phyloP scores from a whole-genome alignment of 371 early-diverging fungal genomes.

The Mortierella polycephala region DNA sequence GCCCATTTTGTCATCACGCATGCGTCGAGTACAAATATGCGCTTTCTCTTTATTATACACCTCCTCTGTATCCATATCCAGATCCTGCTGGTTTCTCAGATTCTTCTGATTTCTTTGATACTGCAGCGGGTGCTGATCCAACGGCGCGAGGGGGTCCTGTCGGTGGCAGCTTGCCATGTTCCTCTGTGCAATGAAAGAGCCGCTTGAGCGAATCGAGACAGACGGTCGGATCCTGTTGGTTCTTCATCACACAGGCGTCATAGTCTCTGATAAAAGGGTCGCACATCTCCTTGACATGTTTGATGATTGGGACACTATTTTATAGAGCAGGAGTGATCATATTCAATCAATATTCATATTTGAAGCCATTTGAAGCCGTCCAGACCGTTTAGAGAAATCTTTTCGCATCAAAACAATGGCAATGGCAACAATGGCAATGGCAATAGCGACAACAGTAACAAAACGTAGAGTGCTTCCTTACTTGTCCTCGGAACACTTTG shows the following conservation, averaged over 20 bases:
- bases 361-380: background rate
- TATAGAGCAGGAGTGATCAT: no score
- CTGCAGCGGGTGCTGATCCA: slow-evolving; percentile 1
- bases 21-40: background rate
- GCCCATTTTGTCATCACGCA: background rate
- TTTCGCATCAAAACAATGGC: background rate
- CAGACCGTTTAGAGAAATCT: no score
- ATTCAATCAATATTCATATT: background rate
- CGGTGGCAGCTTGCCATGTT: slow-evolving; percentile 53
- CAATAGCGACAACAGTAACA: background rate
- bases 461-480: slow-evolving; percentile 38
- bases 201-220: slow-evolving; percentile 72
- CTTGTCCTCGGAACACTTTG: slow-evolving; percentile 86
- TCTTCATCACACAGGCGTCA: slow-evolving; percentile 72
- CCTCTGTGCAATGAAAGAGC: slow-evolving; percentile 73
- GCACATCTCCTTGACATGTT: slow-evolving; percentile 79
- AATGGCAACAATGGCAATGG: background rate
- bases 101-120: background rate
- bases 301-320: slow-evolving; percentile 71
- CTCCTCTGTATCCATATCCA: slow-evolving; percentile 49
- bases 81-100: slow-evolving; percentile 21
- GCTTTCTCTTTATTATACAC: slow-evolving; percentile 8
- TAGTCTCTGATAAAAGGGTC: slow-evolving; percentile 73
- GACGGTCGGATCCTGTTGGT: slow-evolving; percentile 71
- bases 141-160: slow-evolving; percentile 51